Evolutionary conservation across 83 land plant species (phyloP), one percentile per base, ranked within the genome.

Genomic region (Diphasiastrum complanatum): DNA sequence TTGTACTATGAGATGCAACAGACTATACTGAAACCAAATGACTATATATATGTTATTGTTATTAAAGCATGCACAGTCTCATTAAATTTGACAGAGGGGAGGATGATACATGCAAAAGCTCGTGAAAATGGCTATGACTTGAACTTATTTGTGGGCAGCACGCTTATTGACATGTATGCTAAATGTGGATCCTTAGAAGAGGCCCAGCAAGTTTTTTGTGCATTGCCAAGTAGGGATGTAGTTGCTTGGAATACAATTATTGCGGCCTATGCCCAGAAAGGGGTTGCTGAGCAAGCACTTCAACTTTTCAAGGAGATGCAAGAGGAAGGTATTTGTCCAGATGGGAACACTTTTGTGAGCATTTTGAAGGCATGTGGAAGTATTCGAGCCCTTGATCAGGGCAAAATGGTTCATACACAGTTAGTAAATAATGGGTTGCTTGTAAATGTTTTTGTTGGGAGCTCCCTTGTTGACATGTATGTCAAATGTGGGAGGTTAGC

Each of bases 401-500:
- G 51, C 2, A 43, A 18, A 29, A 2, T 12, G 5, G 24, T 60
- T 2, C 63, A 60, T 60, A 24, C 14, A 20, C 63, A 23, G 26
- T 31, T 40, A 8, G 14, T 60, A 4, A 26, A 40, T 2, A 19
- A 26, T 40, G 20, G 20, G 2, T 5, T 38, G 2, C 25, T 23
- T 3, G 18, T 3, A 25, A 47, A 40, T 43, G 12, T 22, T 10
- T 2, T 60, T 20, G 27, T 60, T 5, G 52, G 20, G 2, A 40
- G 28, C 10, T 24, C 51, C 3, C 24, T 60, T 38, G n/a, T 60
- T 41, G 52, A 60, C 49, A 60, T 43, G 49, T 60, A 60, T 20
- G 2, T 5, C 24, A 60, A 60, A 41, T 60, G 47, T 22, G 51
- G 63, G 2, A 43, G 24, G 2, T 20, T 60, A 10, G 52, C 37